A percentile compares a stretch with the other conserved stretches of the same genome.
These are phyloP conservation scores for Coniella vitis DNA, from an alignment of 2,329 filamentous ascomycete species.

Conservation along the genomic window DNA sequence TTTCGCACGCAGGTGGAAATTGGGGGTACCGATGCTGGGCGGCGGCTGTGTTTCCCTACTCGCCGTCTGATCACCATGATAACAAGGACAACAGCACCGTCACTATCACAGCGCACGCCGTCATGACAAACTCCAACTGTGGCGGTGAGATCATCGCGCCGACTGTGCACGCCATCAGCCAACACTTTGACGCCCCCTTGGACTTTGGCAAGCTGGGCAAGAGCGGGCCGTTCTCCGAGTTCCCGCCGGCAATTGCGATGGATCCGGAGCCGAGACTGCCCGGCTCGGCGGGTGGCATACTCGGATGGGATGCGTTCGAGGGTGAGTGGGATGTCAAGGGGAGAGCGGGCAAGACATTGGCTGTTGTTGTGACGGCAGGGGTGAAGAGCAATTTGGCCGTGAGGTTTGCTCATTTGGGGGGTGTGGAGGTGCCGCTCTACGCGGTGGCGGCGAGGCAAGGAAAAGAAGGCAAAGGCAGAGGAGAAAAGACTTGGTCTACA, in stretches of 20 bases:
- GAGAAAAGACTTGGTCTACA: background rate
- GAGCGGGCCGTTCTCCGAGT: background rate
- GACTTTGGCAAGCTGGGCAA: background rate
- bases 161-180: conserved; percentile 1
- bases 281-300: background rate
- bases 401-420: conserved; percentile 4
- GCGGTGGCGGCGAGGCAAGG: conserved; percentile 8
- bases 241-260: background rate
- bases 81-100: background rate
- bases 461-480: no score
- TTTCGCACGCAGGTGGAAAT: conserved; percentile 11
- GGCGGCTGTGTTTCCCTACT: conserved; percentile 3
- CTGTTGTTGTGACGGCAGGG: background rate
- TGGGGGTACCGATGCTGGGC: conserved; percentile 11
- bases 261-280: background rate
- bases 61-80: background rate
- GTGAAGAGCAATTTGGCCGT: background rate
- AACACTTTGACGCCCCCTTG: conserved; percentile 6
- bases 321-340: conserved; percentile 7
- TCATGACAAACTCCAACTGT: conserved; percentile 11
- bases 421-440: conserved; percentile 3
- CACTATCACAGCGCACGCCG: conserved; percentile 3
- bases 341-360: conserved; percentile 5
- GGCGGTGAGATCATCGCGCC: conserved; percentile 6
- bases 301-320: conserved; percentile 8